Conservation (phyloP, 495 filamentous ascomycete species). For the Neurospora sp. region DNA sequence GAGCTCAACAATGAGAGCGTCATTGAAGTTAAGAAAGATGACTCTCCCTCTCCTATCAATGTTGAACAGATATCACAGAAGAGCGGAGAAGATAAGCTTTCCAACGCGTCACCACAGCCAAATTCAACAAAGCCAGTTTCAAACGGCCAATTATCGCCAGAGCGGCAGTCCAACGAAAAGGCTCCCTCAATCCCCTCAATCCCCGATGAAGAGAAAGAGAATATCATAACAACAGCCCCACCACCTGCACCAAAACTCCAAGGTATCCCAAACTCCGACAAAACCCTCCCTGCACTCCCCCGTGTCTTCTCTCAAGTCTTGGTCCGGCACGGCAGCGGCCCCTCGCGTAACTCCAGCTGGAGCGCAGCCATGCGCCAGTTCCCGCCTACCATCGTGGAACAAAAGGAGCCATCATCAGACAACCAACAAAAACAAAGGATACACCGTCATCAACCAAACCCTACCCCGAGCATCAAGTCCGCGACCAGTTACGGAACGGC, state of each 20-base stretch:
- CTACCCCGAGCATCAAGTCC: neutral
- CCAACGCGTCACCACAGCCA: neutral
- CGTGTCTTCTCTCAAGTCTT: neutral
- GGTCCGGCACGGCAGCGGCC: neutral
- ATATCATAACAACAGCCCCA: neutral
- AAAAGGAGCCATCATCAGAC: constrained; percentile 18
- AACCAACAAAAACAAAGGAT: constrained; percentile 14
- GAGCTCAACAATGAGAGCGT: constrained; percentile 10
- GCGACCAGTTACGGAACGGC: neutral
- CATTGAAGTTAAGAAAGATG: constrained; percentile 1
- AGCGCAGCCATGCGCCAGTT: constrained; percentile 1
- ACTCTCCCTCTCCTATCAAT: neutral
- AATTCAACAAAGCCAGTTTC: neutral
- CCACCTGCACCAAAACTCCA: neutral
- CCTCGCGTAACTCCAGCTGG: neutral
- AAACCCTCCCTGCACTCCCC: neutral
- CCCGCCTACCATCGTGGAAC: constrained; percentile 20
- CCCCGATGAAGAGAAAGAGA: neutral
- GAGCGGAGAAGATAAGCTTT: neutral
- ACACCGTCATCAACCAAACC: constrained; percentile 7
- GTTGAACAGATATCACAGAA: constrained; percentile 1
- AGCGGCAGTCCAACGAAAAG: neutral
- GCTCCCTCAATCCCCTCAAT: neutral
- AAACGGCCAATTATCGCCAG: neutral
- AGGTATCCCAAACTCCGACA: neutral